Conservation (phyloP, 768 basidiomycete species). For the Antrodiella citrinella region DNA sequence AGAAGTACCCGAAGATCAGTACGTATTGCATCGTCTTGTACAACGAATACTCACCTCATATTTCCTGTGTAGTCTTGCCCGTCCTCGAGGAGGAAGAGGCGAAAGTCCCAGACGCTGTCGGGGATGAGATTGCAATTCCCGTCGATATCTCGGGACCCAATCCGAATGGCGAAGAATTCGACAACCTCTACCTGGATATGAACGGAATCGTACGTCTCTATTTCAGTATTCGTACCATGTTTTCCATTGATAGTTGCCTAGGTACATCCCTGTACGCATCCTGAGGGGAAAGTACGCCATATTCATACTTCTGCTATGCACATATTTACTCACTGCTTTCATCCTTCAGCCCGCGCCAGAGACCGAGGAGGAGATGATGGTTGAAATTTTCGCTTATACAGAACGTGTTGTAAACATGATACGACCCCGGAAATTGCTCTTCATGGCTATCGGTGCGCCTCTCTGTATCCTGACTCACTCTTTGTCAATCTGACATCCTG, state of each 20-base stretch:
- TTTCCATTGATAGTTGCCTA: constrained; percentile 20
- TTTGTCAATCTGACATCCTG: background rate
- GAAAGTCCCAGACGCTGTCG: constrained; percentile 59
- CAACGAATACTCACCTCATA: constrained; percentile 1
- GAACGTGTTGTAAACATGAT: constrained; percentile 97
- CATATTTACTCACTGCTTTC: background rate
- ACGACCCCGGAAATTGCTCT: constrained; percentile 86
- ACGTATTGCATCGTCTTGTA: too few relatives aligned
- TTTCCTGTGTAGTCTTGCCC: constrained; percentile 43
- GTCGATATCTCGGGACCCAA: constrained; percentile 75
- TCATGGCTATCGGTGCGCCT: constrained; percentile 92
- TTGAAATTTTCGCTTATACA: constrained; percentile 94
- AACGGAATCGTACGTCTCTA: constrained; percentile 82
- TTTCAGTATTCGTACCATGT: constrained; percentile 2
- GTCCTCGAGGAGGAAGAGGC: constrained; percentile 83
- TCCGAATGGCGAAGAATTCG: constrained; percentile 94
- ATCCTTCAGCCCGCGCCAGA: constrained; percentile 80
- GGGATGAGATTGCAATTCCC: constrained; percentile 61
- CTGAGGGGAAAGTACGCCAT: constrained; percentile 77
- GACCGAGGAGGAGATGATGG: constrained; percentile 99
- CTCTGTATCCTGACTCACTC: background rate
- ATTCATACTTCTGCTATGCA: background rate
- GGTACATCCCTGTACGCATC: constrained; percentile 99
- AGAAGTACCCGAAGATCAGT: constrained; percentile 98
- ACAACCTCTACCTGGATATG: constrained; percentile 98